phyloP scores from a whole-genome alignment of 495 filamentous ascomycete species.

The Neurospora sublineolata region DNA sequence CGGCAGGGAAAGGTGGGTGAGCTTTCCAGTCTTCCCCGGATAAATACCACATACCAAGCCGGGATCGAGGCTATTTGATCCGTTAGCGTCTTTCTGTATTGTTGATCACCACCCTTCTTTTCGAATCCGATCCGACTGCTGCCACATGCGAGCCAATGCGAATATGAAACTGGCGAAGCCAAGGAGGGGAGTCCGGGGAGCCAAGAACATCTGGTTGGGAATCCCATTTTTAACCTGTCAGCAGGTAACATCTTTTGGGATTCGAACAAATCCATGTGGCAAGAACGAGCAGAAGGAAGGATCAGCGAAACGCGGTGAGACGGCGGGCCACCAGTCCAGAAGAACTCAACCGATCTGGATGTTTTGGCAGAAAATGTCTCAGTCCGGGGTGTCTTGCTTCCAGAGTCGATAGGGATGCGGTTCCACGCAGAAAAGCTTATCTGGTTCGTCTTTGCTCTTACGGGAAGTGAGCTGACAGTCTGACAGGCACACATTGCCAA shows the following conservation, averaged over 20 bases:
- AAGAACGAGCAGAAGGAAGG: neutral
- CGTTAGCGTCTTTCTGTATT: neutral
- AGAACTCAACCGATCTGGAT: neutral
- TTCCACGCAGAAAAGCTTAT: neutral
- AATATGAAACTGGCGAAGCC: neutral
- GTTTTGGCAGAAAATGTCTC: neutral
- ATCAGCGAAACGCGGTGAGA: neutral
- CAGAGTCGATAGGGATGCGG: neutral
- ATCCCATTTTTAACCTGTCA: neutral
- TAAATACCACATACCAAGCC: neutral
- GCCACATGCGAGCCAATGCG: neutral
- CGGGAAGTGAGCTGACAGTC: neutral
- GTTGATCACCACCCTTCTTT: neutral
- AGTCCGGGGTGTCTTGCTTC: neutral
- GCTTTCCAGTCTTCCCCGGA: neutral
- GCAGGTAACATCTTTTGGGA: neutral
- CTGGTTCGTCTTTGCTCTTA: neutral
- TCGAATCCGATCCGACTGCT: neutral
- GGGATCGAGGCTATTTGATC: neutral
- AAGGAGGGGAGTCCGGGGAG: neutral
- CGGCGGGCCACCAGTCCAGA: neutral
- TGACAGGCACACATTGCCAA: neutral
- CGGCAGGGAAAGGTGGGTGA: neutral
- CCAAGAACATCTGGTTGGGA: neutral
- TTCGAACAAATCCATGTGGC: neutral